Conservation (phyloP, 495 filamentous ascomycete species). For the Halenospora varia region DNA sequence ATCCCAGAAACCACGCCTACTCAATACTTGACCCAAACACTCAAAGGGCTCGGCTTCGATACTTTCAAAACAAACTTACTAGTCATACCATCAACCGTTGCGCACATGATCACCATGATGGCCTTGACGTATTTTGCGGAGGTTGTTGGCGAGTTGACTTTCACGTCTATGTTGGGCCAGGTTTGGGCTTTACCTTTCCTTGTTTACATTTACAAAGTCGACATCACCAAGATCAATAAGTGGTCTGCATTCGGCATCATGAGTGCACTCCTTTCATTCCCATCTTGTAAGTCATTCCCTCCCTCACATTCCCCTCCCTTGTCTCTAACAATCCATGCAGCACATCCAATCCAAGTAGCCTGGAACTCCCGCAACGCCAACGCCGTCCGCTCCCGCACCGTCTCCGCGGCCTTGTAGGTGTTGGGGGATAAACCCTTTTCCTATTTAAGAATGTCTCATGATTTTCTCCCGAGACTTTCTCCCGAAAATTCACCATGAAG, state of each 20-base stretch:
- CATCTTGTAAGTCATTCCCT: constrained; percentile 41
- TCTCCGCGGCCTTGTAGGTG: background rate
- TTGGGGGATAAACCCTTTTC: too few relatives aligned
- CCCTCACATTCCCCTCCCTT: background rate
- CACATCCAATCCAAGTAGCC: constrained; percentile 45
- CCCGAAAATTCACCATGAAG: too few relatives aligned
- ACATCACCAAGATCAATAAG: constrained; percentile 46
- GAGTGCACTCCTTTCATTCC: constrained; percentile 53
- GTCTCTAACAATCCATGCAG: constrained; percentile 3
- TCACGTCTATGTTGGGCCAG: constrained; percentile 41
- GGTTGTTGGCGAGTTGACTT: constrained; percentile 43
- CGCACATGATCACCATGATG: constrained; percentile 39
- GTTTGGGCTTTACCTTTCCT: constrained; percentile 56
- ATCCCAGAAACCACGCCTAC: constrained; percentile 52
- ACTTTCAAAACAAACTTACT: constrained; percentile 69
- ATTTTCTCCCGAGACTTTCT: too few relatives aligned
- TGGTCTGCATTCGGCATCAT: constrained; percentile 53
- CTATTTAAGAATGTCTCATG: too few relatives aligned
- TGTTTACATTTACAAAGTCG: constrained; percentile 46
- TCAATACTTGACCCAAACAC: constrained; percentile 58
- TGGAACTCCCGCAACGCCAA: constrained; percentile 47
- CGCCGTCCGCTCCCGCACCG: constrained; percentile 28
- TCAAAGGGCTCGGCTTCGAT: constrained; percentile 58
- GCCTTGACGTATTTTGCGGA: constrained; percentile 32
- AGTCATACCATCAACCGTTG: constrained; percentile 56